Evolutionary conservation across 1,284 basidiomycete species (phyloP).

Genomic region (Schizophyllum commune): DNA sequence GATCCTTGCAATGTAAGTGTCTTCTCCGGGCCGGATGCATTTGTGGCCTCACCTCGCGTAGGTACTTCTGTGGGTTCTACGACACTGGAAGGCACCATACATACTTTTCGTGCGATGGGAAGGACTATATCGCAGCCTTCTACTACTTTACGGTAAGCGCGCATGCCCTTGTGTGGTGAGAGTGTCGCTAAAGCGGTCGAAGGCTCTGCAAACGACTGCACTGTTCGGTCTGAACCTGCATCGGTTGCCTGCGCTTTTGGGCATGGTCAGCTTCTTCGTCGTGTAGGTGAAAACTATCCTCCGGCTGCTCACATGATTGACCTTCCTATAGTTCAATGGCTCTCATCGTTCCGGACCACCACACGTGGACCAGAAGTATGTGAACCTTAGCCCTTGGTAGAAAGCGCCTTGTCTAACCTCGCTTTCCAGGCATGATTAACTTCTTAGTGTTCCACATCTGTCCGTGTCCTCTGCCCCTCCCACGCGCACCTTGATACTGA

Average conservation of each 20-base stretch:
- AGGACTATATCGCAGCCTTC: slow-evolving; percentile 56
- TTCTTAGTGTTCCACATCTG: slow-evolving; percentile 57
- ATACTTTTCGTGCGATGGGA: slow-evolving; percentile 31
- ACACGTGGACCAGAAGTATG: slow-evolving; percentile 47
- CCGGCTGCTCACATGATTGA: background rate
- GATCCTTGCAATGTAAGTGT: slow-evolving; percentile 47
- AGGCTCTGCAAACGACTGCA: slow-evolving; percentile 68
- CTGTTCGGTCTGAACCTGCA: slow-evolving; percentile 71
- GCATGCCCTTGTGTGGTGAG: slow-evolving; percentile 2
- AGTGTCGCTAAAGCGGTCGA: slow-evolving; percentile 29
- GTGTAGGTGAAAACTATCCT: slow-evolving; percentile 34
- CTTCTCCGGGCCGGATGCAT: background rate
- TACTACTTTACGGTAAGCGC: slow-evolving; percentile 44
- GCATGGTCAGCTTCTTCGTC: slow-evolving; percentile 50
- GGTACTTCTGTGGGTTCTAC: slow-evolving; percentile 53
- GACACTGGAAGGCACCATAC: slow-evolving; percentile 11
- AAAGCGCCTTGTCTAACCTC: background rate
- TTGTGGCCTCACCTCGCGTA: slow-evolving; percentile 18
- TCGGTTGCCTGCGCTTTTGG: slow-evolving; percentile 57
- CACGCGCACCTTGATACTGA: background rate
- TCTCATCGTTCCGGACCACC: slow-evolving; percentile 48
- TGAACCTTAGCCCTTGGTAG: background rate
- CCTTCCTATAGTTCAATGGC: slow-evolving; percentile 23
- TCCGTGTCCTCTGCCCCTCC: slow-evolving; percentile 24
- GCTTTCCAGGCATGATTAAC: slow-evolving; percentile 48